Conservation (phyloP, 108 stramenopile genomes). For the Mayamaea pseudoterrestris region DNA sequence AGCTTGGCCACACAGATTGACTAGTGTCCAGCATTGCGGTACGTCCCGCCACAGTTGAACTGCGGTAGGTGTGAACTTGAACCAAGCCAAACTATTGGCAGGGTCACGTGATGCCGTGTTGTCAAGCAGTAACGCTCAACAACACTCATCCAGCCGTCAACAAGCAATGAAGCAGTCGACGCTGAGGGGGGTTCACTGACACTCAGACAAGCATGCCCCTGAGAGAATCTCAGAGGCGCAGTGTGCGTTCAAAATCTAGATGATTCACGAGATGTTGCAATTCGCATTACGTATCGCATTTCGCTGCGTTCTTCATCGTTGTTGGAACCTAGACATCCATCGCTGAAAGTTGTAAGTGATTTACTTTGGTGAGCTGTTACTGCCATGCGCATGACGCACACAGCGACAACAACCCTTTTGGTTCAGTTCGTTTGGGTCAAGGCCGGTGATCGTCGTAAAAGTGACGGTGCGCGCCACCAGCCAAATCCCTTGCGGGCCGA, state of each 20-base stretch:
- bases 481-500: background rate
- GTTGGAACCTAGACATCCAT: constrained; percentile 96
- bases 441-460: constrained; percentile 1
- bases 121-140: too few species aligned
- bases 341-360: constrained; percentile 82
- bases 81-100: too few species aligned
- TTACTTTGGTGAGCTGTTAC: background rate
- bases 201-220: constrained; percentile 86
- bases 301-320: constrained; percentile 99
- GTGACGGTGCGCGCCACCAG: background rate
- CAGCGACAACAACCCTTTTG: background rate
- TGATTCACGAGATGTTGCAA: constrained; percentile 92
- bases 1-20: too few species aligned
- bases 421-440: background rate
- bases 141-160: too few species aligned
- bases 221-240: constrained; percentile 78
- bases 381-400: background rate
- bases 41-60: too few species aligned
- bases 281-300: constrained; percentile 98
- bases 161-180: too few species aligned
- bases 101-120: too few species aligned
- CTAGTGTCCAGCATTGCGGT: too few species aligned
- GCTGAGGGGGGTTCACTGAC: constrained; percentile 72
- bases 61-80: too few species aligned
- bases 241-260: constrained; percentile 94